Evolutionary conservation across 1,139 yeast genomes (phyloP).

Genomic region (Petasospora rhodanensis): DNA sequence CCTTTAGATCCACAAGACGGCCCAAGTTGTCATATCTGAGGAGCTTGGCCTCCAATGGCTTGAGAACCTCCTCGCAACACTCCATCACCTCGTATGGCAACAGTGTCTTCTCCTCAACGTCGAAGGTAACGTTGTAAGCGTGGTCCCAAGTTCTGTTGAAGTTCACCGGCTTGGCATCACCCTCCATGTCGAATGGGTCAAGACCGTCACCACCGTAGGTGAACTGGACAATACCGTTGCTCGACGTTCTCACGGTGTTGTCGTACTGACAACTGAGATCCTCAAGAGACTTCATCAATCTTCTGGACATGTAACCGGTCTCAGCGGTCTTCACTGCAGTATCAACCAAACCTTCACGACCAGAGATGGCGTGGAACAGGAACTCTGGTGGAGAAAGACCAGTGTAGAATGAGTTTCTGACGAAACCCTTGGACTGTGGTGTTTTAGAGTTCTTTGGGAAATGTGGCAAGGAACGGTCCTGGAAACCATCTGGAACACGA

Average conservation of each 20-base stretch:
- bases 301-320: conserved; percentile 98
- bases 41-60: conserved; percentile 56
- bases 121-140: conserved; percentile 67
- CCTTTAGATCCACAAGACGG: conserved; percentile 40
- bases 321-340: conserved; percentile 99
- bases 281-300: conserved; percentile 96
- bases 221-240: conserved; percentile 95
- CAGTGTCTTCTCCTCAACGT: conserved; percentile 50
- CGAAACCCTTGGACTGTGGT: conserved; percentile 97
- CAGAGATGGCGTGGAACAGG: conserved; percentile 97
- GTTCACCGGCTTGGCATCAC: conserved; percentile 95
- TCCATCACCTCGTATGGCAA: conserved; percentile 67
- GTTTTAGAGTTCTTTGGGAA: conserved; percentile 94
- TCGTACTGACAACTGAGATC: conserved; percentile 94
- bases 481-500: conserved; percentile 99
- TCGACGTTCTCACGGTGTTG: conserved; percentile 89
- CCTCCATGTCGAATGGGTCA: conserved; percentile 99
- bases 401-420: conserved; percentile 88
- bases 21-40: conserved; percentile 75
- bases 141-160: conserved; percentile 95
- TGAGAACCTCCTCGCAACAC: conserved; percentile 49
- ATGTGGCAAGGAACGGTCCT: conserved; percentile 96
- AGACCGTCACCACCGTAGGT: conserved; percentile 98
- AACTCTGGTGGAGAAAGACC: conserved; percentile 97
- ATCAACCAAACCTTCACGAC: conserved; percentile 99